phyloP scores from a whole-genome alignment of 257 asterid genomes.

The Linaria vulgaris region DNA sequence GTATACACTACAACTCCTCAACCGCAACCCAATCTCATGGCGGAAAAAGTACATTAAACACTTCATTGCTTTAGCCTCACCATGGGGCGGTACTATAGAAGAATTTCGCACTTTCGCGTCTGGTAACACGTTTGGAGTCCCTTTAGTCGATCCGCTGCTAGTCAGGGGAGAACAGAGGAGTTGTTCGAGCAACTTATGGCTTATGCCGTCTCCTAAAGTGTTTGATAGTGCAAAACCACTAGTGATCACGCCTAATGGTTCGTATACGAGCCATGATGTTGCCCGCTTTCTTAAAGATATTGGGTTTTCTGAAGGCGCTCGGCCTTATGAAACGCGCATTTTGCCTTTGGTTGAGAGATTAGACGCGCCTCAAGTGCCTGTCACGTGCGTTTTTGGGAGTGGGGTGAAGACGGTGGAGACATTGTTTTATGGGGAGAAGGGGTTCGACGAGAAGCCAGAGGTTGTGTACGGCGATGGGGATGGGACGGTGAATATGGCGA shows the following conservation, averaged over 20 bases:
- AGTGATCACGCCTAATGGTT: conserved; percentile 35
- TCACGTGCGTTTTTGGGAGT: conserved; percentile 68
- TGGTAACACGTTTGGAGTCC: conserved; percentile 68
- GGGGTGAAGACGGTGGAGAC: conserved; percentile 61
- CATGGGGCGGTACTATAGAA: conserved; percentile 93
- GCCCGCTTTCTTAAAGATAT: conserved; percentile 56
- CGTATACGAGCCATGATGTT: conserved; percentile 47
- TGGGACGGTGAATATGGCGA: conserved; percentile 77
- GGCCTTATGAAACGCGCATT: conserved; percentile 55
- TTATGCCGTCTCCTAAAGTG: conserved; percentile 65
- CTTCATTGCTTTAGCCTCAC: conserved; percentile 65
- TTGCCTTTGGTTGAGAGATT: conserved; percentile 53
- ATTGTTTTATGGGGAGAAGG: conserved; percentile 47
- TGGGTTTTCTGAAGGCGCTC: conserved; percentile 54
- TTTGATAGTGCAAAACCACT: conserved; percentile 35
- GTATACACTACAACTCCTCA: conserved; percentile 59
- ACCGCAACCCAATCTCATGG: conserved; percentile 51
- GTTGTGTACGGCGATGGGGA: conserved; percentile 79
- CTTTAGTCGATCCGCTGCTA: conserved; percentile 62
- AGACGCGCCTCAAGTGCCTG: conserved; percentile 38
- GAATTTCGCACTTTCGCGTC: conserved; percentile 70
- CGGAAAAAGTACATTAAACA: conserved; percentile 60
- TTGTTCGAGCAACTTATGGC: conserved; percentile 68
- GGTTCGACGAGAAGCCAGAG: conserved; percentile 64
- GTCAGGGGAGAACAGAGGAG: conserved; percentile 76